Evolutionary conservation across 768 basidiomycete species (phyloP).

Genomic region (Trametes meyenii): DNA sequence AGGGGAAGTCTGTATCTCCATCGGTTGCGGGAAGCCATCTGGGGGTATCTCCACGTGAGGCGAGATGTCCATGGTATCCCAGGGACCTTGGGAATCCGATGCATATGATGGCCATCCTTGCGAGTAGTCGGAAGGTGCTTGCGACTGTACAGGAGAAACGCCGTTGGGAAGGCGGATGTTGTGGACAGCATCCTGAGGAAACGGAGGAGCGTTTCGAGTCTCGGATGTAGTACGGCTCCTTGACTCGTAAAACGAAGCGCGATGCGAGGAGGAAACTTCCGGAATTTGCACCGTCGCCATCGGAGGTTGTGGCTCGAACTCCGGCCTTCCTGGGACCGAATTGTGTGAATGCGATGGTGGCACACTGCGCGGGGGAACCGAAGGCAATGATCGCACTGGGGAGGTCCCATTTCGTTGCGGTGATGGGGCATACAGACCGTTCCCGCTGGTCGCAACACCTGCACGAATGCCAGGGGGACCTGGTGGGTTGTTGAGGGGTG

Average conservation of each 20-base stretch:
- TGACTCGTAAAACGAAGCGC: constrained; percentile 52
- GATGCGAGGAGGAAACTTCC: constrained; percentile 54
- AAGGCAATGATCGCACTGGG: constrained; percentile 34
- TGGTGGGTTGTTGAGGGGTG: constrained; percentile 65
- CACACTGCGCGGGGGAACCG: constrained; percentile 45
- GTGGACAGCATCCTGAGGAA: constrained; percentile 34
- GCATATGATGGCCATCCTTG: constrained; percentile 26
- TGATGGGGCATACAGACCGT: constrained; percentile 3
- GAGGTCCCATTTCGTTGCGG: constrained; percentile 28
- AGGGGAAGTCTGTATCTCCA: constrained; percentile 55
- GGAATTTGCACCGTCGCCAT: constrained; percentile 46
- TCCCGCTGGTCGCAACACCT: constrained; percentile 16
- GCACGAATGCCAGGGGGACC: constrained; percentile 45
- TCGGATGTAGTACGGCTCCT: constrained; percentile 13
- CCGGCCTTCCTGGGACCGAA: constrained; percentile 37
- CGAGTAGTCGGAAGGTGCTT: constrained; percentile 25
- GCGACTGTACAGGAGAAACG: constrained; percentile 23
- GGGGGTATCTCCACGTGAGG: constrained; percentile 50
- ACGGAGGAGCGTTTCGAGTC: constrained; percentile 23
- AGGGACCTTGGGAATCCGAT: constrained; percentile 34
- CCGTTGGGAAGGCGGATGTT: constrained; percentile 13
- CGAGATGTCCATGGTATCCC: constrained; percentile 66
- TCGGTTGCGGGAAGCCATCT: constrained; percentile 46
- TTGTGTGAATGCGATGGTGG: constrained; percentile 56
- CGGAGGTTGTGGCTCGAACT: constrained; percentile 43